A percentile compares a stretch with the other conserved stretches of the same genome.
Evolutionary conservation across 495 filamentous ascomycete species (phyloP).

Genomic region (Lasiosphaeria ovina): DNA sequence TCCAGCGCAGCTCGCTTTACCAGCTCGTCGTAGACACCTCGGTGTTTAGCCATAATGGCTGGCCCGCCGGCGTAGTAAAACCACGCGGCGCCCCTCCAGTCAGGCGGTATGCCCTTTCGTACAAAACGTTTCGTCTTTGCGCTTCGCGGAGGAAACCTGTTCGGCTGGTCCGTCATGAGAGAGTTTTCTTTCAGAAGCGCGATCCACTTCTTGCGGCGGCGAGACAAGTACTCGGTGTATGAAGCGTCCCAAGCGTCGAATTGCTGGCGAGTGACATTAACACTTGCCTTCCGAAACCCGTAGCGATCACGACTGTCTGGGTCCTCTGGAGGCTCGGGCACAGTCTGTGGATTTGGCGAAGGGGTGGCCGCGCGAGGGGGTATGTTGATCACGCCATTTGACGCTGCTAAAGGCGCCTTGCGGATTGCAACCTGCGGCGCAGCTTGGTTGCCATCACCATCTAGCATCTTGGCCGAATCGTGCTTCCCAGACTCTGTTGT

Average conservation of each 20-base stretch:
- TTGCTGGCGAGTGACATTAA: slow-evolving; percentile 69
- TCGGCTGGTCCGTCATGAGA: slow-evolving; percentile 67
- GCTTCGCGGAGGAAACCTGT: slow-evolving; percentile 74
- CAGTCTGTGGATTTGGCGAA: slow-evolving; percentile 21
- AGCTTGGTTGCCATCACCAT: slow-evolving; percentile 21
- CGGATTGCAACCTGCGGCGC: background rate
- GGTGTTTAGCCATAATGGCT: slow-evolving; percentile 66
- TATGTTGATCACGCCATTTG: background rate
- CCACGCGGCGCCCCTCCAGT: slow-evolving; percentile 92
- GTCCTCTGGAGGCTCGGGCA: slow-evolving; percentile 32
- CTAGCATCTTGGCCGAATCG: slow-evolving; percentile 33
- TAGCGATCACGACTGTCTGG: slow-evolving; percentile 67
- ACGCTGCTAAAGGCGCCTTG: slow-evolving; percentile 10
- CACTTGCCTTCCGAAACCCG: slow-evolving; percentile 85
- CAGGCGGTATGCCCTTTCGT: slow-evolving; percentile 92
- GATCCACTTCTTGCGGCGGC: slow-evolving; percentile 78
- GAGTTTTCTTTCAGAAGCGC: slow-evolving; percentile 72
- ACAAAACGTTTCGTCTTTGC: slow-evolving; percentile 84
- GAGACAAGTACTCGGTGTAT: slow-evolving; percentile 67
- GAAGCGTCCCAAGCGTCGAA: slow-evolving; percentile 78
- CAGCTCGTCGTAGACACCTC: slow-evolving; percentile 70
- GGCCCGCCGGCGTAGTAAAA: slow-evolving; percentile 96
- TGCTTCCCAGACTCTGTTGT: slow-evolving; percentile 27
- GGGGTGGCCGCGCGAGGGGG: slow-evolving; percentile 15
- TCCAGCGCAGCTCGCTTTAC: slow-evolving; percentile 46